Evolutionary conservation across 2,329 filamentous ascomycete genomes (phyloP).

Genomic region (Diaporthe destruens): DNA sequence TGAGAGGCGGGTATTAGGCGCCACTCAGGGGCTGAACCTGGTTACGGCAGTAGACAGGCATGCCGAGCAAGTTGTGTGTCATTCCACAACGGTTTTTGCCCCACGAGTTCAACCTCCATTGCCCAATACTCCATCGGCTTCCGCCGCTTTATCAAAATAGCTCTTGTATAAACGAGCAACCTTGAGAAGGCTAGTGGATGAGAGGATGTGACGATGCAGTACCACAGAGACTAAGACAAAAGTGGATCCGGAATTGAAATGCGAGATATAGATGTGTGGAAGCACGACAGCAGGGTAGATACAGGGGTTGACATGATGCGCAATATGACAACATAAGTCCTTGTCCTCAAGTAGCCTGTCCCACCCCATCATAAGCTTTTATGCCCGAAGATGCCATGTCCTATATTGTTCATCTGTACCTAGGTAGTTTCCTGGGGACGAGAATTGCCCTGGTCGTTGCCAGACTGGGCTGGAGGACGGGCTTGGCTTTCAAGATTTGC

Average conservation of each 20-base stretch:
- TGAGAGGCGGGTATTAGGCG: neutral
- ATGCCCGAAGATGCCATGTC: neutral
- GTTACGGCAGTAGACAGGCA: neutral
- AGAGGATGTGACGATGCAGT: neutral
- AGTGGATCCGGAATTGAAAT: neutral
- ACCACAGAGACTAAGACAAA: neutral
- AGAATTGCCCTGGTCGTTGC: neutral
- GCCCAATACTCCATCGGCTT: neutral
- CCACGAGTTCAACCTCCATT: neutral
- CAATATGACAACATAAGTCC: neutral
- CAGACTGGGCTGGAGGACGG: neutral
- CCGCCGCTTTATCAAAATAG: neutral
- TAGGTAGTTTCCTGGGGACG: neutral
- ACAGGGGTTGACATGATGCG: neutral
- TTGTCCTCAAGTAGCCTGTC: neutral
- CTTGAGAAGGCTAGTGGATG: neutral
- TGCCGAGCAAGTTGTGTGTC: neutral
- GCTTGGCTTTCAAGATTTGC: neutral
- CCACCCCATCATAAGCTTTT: neutral
- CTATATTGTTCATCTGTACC: neutral
- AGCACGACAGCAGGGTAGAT: neutral
- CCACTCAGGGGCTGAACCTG: neutral
- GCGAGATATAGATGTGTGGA: conserved; percentile 14
- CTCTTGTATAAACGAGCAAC: neutral
- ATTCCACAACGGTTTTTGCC: neutral